Evolutionary conservation across 495 filamentous ascomycete genomes (phyloP), one percentile per base, ranked within the genome.

Genomic region (Penicillium chermesinum): DNA sequence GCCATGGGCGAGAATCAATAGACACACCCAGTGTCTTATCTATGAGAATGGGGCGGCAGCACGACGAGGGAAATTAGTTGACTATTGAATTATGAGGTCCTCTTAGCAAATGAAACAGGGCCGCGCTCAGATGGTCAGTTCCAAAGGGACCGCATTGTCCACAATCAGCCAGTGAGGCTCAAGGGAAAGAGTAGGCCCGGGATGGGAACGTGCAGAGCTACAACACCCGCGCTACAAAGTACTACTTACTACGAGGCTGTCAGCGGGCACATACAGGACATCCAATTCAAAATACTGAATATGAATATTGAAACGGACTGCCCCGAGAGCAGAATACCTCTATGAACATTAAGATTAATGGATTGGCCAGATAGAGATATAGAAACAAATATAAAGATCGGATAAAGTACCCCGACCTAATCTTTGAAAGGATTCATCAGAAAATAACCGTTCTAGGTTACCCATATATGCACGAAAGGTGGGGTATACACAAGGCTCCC

Each of bases 401-500:
- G 35, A 37, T 4, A 14, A 17, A 37, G 13, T 37, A 37, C 6
- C 4, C 12, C 6, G 35, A 4, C 35, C 35, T 4, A 37, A 38
- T 46, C 43, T 46, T 46, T 33, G 41, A 41, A 50, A 30, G 10
- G 25, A 30, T 27, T 41, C 52, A 46, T 56, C 41, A 37, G 48
- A 52, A 44, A 53, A 57, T 33, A 32, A 40, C 48, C 53, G 33
- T 48, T 53, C 46, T 44, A 34, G 46, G 37, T 37, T 38, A 40
- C 30, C 37, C 48, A 41, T 40, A 50, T 54, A 51, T 57, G 48
- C 53, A 53, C 50, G 50, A 51, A 48, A 57, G 27, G 41, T 27
- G 46, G 44, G 54, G 53, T 46, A 53, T 56, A 46, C 44, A 44
- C 32, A 50, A 53, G 27, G 52, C 38, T 40, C 53, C 47, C 47